A percentile compares a stretch with the other conserved stretches of the same genome.
These are phyloP conservation scores for Pyricularia sp. DNA, from an alignment of 2,329 filamentous ascomycete species.

Conservation along the genomic window DNA sequence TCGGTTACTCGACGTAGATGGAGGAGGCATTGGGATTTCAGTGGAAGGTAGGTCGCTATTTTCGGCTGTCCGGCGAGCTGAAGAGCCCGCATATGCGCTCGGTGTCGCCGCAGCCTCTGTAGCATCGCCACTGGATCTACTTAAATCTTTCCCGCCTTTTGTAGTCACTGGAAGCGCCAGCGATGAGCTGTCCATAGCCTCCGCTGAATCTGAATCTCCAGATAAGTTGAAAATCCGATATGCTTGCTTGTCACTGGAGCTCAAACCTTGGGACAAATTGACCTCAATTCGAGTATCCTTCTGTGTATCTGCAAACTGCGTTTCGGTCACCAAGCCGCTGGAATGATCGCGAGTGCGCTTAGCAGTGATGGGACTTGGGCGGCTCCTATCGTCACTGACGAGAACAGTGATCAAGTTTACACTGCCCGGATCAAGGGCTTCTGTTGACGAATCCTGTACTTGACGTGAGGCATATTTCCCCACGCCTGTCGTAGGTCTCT, in stretches of 20 bases:
- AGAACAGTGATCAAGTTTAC: neutral
- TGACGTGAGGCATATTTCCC: neutral
- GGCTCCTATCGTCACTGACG: neutral
- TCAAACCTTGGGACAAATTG: conserved; percentile 21
- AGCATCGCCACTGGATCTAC: conserved; percentile 14
- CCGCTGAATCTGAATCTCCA: conserved; percentile 4
- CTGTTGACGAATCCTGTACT: neutral
- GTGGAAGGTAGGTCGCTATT: conserved; percentile 1
- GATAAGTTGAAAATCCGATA: conserved; percentile 18
- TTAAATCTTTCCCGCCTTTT: neutral
- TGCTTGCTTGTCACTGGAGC: conserved; percentile 23
- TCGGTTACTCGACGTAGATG: neutral
- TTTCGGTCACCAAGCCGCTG: conserved; percentile 5
- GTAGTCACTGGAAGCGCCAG: conserved; percentile 3
- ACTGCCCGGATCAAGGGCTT: neutral
- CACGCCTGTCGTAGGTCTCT: neutral
- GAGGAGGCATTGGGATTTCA: neutral
- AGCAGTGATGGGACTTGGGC: neutral
- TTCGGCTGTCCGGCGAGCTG: neutral
- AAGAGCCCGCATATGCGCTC: conserved; percentile 15
- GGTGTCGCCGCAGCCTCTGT: conserved; percentile 20
- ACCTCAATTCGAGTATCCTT: conserved; percentile 4
- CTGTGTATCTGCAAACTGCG: conserved; percentile 8
- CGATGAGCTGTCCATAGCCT: conserved; percentile 1
- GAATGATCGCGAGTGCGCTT: conserved; percentile 5